These are phyloP conservation scores for Diaporthe australafricana DNA, from an alignment of 2,329 filamentous ascomycete genomes.

Conservation along the genomic window DNA sequence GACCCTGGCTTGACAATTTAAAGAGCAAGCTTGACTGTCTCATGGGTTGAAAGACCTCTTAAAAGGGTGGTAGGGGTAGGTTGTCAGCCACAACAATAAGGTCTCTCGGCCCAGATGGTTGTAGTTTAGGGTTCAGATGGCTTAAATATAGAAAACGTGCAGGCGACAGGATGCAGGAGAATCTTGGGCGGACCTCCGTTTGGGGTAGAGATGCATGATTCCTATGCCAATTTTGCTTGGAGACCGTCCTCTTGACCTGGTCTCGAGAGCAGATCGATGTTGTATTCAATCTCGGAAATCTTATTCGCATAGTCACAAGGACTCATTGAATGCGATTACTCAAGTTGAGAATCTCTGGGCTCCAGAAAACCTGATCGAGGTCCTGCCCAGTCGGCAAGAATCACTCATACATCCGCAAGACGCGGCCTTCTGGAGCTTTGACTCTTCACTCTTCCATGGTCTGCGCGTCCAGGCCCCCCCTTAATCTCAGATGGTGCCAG, in stretches of 20 bases:
- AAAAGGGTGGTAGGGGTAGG: too few relatives aligned
- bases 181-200: conserved; percentile 12
- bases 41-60: neutral
- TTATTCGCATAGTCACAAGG: conserved; percentile 19
- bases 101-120: neutral
- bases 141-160: conserved; percentile 27
- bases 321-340: neutral
- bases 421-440: conserved; percentile 7
- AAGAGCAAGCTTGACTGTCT: neutral
- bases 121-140: neutral
- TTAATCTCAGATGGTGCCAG: conserved; percentile 16
- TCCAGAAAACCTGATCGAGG: neutral
- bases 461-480: conserved; percentile 9
- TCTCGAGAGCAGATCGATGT: conserved; percentile 17
- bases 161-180: neutral
- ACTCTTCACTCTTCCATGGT: neutral
- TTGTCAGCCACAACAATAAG: neutral
- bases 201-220: conserved; percentile 17
- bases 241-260: conserved; percentile 10
- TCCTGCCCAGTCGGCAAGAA: neutral
- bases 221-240: conserved; percentile 4
- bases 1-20: neutral
- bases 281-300: conserved; percentile 19
- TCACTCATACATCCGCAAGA: neutral
- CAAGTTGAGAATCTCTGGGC: neutral